phyloP scores from a whole-genome alignment of 305 asterid species.

The Andrographis paniculata region DNA sequence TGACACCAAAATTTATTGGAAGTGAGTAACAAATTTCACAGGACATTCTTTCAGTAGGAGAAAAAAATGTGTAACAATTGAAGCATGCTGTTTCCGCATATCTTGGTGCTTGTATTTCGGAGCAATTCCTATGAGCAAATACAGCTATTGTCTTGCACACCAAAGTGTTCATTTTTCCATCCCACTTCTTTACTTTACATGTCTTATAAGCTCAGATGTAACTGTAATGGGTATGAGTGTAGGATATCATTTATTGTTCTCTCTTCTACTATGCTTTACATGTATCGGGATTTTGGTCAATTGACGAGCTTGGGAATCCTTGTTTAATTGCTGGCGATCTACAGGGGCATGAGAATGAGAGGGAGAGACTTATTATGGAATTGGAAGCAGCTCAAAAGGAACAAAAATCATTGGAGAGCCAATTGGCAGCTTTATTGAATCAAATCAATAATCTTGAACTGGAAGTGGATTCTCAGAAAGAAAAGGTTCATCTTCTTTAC shows the following conservation, averaged over 20 bases:
- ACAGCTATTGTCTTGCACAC: too few relatives aligned
- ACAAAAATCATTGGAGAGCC: slow-evolving; percentile 36
- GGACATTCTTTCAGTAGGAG: too few relatives aligned
- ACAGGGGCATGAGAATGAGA: slow-evolving; percentile 81
- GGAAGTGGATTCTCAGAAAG: slow-evolving; percentile 53
- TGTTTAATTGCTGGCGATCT: slow-evolving; percentile 20
- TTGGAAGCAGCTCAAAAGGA: slow-evolving; percentile 83
- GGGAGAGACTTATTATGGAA: slow-evolving; percentile 85
- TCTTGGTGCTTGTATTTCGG: too few relatives aligned
- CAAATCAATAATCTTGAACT: slow-evolving; percentile 39
- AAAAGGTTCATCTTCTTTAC: slow-evolving; percentile 40
- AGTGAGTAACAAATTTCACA: too few relatives aligned
- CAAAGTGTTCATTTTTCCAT: too few relatives aligned
- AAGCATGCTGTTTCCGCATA: too few relatives aligned
- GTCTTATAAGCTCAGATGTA: neutral
- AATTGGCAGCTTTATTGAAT: slow-evolving; percentile 28
- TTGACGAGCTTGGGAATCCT: slow-evolving; percentile 6
- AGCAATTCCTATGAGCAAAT: too few relatives aligned
- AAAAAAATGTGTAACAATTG: too few relatives aligned
- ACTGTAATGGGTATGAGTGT: neutral
- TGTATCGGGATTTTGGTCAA: slow-evolving; percentile 2
- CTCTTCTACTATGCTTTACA: neutral
- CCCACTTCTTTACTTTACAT: neutral
- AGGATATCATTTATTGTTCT: neutral
- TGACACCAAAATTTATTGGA: too few relatives aligned